These are phyloP conservation scores for Russula foetens DNA, from an alignment of 768 basidiomycete genomes.

Conservation along the genomic window DNA sequence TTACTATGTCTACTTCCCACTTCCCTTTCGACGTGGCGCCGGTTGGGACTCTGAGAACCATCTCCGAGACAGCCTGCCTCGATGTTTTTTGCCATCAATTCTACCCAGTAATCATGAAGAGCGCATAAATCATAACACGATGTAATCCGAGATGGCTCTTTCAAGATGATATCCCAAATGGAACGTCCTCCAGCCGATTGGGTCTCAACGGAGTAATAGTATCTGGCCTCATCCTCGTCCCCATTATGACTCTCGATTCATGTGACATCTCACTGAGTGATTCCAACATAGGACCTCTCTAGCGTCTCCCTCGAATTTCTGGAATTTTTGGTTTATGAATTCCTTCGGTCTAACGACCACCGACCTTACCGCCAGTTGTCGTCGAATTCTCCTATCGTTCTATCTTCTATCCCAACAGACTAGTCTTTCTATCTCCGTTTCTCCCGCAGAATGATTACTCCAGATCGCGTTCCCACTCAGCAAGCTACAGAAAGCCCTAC, in stretches of 20 bases:
- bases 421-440: background rate
- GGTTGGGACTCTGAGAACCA: background rate
- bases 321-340: conserved; percentile 5
- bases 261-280: background rate
- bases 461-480: background rate
- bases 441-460: background rate
- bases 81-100: background rate
- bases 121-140: background rate
- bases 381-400: background rate
- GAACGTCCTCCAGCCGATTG: too few relatives aligned
- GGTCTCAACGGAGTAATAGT: too few relatives aligned
- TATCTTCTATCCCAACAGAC: background rate
- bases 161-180: background rate
- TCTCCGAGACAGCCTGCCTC: background rate
- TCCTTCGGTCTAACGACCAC: background rate
- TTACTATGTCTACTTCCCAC: too few relatives aligned
- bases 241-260: too few relatives aligned
- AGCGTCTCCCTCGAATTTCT: background rate
- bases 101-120: background rate
- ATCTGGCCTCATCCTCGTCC: too few relatives aligned
- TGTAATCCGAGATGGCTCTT: background rate
- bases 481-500: background rate
- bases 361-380: background rate
- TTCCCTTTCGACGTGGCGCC: background rate
- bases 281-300: background rate